Evolutionary conservation across 1,284 basidiomycete genomes (phyloP), one percentile per base, ranked within the genome.

Genomic region (Porodaedalea pini): DNA sequence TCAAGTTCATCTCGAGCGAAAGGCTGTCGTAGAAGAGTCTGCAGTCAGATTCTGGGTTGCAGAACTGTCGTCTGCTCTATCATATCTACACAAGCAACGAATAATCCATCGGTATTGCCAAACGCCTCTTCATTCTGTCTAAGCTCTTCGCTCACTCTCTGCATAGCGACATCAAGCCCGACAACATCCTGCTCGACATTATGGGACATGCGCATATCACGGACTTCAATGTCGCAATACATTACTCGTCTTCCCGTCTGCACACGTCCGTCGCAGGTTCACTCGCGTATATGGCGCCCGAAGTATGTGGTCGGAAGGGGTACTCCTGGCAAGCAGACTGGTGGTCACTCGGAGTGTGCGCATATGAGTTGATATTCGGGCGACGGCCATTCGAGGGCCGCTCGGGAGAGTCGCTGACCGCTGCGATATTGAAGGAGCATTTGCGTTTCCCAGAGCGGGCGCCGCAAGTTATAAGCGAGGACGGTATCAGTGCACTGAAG

Each of bases 281-380:
- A 64, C 96, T 98, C 92, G 95, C 96, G 0, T 99, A 99, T 75
- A 99, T 99, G 96, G 94, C 95, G 2, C 91, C 95, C 1, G 94
- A 98, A 70, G 88, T 98, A 17, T 79, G 98, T 48, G 79, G 74
- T 49, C 74, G 78, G 62, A 83, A 79, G 65, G 88, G 88, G 21
- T 98, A 98, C 70, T 89, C 89, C 8, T 94, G 90, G 78, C 86
- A 87, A 31, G 84, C 92, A 54, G 94, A 98, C 70, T 98, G 92
- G 88, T 98, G 94, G 94, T 94, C 91, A 65, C 78, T 98, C 21
- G 94, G 94, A 36, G 80, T 98, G 59, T 88, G 91, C 31, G 86
- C 86, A 51, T 96, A 90, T 74, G 94, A 98, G 70, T 81, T 97
- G 21, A 71, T 97, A 41, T 96, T 94, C 74, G 87, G 85, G 66